These are phyloP conservation scores for Gaertneriomyces sp. DNA, from an alignment of 192 early-diverging fungal genomes.

Conservation along the genomic window DNA sequence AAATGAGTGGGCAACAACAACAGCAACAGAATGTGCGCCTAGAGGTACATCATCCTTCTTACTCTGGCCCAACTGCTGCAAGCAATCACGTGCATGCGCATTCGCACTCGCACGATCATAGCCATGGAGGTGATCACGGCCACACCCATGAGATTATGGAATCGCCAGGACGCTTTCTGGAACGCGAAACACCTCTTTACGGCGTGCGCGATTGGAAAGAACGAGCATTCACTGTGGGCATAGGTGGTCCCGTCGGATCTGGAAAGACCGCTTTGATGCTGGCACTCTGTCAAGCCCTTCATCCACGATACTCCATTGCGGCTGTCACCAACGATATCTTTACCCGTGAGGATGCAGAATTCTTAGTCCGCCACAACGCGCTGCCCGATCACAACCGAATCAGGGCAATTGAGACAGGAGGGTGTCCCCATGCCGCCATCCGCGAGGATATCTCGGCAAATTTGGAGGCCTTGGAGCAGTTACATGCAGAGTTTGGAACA, in stretches of 20 bases:
- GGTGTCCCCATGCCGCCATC: slow-evolving; percentile 93
- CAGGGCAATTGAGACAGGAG: slow-evolving; percentile 91
- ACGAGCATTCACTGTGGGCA: slow-evolving; percentile 90
- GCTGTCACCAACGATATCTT: slow-evolving; percentile 98
- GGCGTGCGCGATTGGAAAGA: slow-evolving; percentile 81
- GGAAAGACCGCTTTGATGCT: slow-evolving; percentile 36
- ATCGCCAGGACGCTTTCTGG: slow-evolving; percentile 75
- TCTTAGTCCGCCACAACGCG: slow-evolving; percentile 84
- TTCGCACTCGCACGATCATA: slow-evolving; percentile 34
- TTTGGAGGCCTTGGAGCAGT: slow-evolving; percentile 78
- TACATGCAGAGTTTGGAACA: slow-evolving; percentile 81
- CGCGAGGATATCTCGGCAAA: slow-evolving; percentile 96
- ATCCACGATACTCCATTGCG: slow-evolving; percentile 77
- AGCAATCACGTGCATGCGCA: slow-evolving; percentile 15
- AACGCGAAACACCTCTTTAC: slow-evolving; percentile 70
- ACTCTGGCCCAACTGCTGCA: background rate
- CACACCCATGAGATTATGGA: slow-evolving; percentile 91
- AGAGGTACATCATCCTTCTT: slow-evolving; percentile 26
- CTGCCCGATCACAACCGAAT: slow-evolving; percentile 80
- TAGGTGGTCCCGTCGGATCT: slow-evolving; percentile 34
- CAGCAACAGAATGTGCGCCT: slow-evolving; percentile 8
- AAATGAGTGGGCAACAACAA: too few species aligned
- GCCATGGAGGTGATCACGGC: slow-evolving; percentile 65
- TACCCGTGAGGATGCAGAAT: slow-evolving; percentile 92
- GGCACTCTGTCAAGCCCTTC: slow-evolving; percentile 78